These are phyloP conservation scores for Breviolum minutum DNA, from an alignment of 73 alveolate species.

Conservation along the genomic window DNA sequence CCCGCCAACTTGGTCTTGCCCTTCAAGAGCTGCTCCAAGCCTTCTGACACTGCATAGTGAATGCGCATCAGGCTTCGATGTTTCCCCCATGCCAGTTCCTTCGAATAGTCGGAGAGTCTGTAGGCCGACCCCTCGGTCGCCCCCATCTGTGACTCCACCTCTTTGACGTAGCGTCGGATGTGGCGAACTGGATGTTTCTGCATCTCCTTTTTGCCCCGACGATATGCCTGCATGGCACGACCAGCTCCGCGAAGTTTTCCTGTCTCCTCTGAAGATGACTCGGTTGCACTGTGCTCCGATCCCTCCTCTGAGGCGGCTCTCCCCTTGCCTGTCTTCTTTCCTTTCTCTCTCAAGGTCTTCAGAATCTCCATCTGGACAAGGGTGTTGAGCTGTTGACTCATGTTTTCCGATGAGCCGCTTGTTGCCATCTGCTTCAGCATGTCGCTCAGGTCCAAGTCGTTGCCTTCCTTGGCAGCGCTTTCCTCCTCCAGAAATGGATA, in stretches of 20 bases:
- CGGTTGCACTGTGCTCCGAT: fast-evolving
- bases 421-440: neutral
- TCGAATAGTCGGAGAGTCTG: neutral
- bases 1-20: neutral
- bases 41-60: neutral
- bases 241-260: neutral
- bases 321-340: too few species aligned
- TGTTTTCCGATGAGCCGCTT: neutral
- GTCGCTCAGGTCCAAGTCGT: too few species aligned
- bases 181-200: neutral
- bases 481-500: neutral
- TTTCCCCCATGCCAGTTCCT: neutral
- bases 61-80: neutral
- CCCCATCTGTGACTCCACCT: neutral
- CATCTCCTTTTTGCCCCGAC: neutral
- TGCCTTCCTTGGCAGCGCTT: too few species aligned
- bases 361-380: neutral
- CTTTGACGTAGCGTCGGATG: neutral
- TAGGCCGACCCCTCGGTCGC: neutral
- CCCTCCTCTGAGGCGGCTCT: neutral
- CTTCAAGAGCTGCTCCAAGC: neutral
- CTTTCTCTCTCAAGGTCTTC: neutral
- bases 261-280: neutral
- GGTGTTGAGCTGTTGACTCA: neutral
- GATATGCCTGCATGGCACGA: neutral